Conservation (phyloP, 306 rosid species). For the Carpinus viminea region DNA sequence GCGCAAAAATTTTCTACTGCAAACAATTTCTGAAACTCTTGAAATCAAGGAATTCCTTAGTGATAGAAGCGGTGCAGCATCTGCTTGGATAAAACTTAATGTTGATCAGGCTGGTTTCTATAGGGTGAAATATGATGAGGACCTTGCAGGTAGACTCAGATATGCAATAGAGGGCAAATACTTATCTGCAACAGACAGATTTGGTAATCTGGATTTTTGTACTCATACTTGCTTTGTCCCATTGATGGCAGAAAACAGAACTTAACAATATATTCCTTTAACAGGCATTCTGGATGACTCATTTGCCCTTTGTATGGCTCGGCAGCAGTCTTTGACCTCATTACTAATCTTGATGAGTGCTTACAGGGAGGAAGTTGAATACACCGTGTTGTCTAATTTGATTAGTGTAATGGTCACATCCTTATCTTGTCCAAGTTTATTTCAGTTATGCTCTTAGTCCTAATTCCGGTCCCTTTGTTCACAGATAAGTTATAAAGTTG, state of each 20-base stretch:
- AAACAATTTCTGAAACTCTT: slow-evolving; percentile 53
- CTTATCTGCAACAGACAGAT: slow-evolving; percentile 82
- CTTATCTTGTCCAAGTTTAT: slow-evolving; percentile 23
- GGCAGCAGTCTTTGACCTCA: slow-evolving; percentile 64
- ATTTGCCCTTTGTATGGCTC: slow-evolving; percentile 79
- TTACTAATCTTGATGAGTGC: slow-evolving; percentile 81
- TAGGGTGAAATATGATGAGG: slow-evolving; percentile 87
- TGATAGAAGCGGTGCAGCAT: slow-evolving; percentile 27
- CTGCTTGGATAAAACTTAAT: slow-evolving; percentile 79
- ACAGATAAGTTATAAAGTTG: slow-evolving; percentile 62
- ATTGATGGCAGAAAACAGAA: slow-evolving; percentile 13
- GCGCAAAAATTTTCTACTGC: slow-evolving; percentile 66
- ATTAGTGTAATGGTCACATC: slow-evolving; percentile 58
- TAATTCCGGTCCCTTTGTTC: slow-evolving; percentile 35
- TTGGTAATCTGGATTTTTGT: slow-evolving; percentile 52
- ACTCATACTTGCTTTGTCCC: neutral
- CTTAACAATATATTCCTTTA: slow-evolving; percentile 30
- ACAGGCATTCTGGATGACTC: slow-evolving; percentile 90
- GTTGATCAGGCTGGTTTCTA: slow-evolving; percentile 96
- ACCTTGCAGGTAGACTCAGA: slow-evolving; percentile 71
- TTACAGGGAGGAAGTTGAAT: slow-evolving; percentile 80
- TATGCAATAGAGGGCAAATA: slow-evolving; percentile 64
- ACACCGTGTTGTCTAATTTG: slow-evolving; percentile 80
- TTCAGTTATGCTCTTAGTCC: slow-evolving; percentile 20
- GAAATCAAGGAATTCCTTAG: slow-evolving; percentile 54